Evolutionary conservation across 176 grass and related monocot genomes (phyloP), one percentile per base, ranked within the genome.

Genomic region (Typha latifolia): DNA sequence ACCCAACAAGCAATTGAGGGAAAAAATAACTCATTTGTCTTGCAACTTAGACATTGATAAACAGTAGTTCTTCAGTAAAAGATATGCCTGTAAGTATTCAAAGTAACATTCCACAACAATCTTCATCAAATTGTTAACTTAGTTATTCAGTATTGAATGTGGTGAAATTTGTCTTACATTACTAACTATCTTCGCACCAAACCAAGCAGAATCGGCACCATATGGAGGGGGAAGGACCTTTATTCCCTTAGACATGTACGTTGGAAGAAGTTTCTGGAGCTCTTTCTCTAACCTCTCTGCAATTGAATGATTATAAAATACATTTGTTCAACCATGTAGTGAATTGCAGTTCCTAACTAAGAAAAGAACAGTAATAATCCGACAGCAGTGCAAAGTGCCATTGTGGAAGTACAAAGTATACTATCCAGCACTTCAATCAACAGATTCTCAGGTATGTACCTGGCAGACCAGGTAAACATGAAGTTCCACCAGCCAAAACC

Each of bases 221-320:
- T 78, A 87, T 62, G 85, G 61, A 51, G 94, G 85, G 63, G 89
- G 86, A 49, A 84, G 21, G 62, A 99, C 89, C 63, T 85, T 84
- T 69, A 99, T 76, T 79, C 94, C 94, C 48, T 90, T 80, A 57
- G 94, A 90, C n/a, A 93, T 85, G 31, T 75, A 76, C 9, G 74
- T 3, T 11, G 89, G 85, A 70, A 99, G 51, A 81, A 90, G 78
- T 15, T 82, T 75, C 32, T 48, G 62, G 14, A 99, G 81, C 73
- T 99, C 94, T 80, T 87, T 99, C 70, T 90, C 81, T 53, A 93
- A 78, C 73, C 89, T 87, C 67, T 83, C 94, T 99, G 89, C 77
- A 50, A 75, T 51, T 31, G 21, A 49, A 49, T 43, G n/a, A 59
- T 59, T 19, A 22, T 16, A 59, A 59, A 59, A 59, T 7, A 43